Conservation (phyloP, 2,329 filamentous ascomycete species). For the Thielaviopsis musarum region DNA sequence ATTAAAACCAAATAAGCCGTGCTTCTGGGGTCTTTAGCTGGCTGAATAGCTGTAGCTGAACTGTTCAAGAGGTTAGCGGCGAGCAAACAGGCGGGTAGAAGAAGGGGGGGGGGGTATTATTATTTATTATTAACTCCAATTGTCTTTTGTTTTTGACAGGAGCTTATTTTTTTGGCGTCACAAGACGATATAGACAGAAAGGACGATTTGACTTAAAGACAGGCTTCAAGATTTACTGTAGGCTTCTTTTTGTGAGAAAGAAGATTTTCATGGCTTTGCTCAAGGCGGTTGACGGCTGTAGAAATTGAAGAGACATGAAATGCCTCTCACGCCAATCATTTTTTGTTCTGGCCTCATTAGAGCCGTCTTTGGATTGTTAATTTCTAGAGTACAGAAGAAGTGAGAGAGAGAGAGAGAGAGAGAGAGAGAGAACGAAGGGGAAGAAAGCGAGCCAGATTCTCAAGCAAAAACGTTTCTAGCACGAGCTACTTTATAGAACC, state of each 20-base stretch:
- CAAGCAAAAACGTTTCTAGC: background rate
- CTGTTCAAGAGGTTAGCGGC: background rate
- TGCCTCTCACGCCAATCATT: background rate
- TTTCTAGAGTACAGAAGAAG: background rate
- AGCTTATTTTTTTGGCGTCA: no score
- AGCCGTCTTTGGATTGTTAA: background rate
- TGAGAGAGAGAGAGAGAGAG: no score
- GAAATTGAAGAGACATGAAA: background rate
- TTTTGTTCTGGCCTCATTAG: background rate
- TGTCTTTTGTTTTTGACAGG: no score
- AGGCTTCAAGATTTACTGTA: background rate
- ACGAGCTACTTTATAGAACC: background rate
- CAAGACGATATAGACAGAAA: background rate
- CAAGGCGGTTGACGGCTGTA: background rate
- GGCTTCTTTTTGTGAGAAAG: background rate
- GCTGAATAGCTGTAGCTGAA: background rate
- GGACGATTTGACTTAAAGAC: background rate
- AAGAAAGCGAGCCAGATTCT: background rate
- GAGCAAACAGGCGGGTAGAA: no score
- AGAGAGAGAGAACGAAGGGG: no score
- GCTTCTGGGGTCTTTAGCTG: background rate
- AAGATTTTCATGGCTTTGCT: background rate
- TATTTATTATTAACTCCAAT: no score
- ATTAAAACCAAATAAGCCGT: background rate
- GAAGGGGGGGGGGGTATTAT: no score